Conservation (phyloP, 2,329 filamentous ascomycete genomes). For the Fusarium compactum region DNA sequence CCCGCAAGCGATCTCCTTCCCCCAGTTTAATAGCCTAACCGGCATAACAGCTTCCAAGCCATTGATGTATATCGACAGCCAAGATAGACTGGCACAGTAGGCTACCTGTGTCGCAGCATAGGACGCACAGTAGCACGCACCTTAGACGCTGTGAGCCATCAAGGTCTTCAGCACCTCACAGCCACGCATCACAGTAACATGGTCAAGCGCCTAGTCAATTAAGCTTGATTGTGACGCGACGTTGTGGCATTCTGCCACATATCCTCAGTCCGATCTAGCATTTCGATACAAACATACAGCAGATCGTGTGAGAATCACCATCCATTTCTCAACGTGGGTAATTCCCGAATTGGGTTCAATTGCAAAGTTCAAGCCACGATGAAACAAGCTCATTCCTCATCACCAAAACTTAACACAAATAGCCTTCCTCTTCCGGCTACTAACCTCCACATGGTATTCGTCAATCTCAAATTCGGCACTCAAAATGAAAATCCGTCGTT, state of each 20-base stretch:
- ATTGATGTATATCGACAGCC: fast-evolving
- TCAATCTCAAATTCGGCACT: constrained; percentile 11
- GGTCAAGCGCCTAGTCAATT: background rate
- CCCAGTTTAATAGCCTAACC: background rate
- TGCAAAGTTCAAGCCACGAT: too few relatives aligned
- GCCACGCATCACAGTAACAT: background rate
- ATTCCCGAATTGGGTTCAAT: too few relatives aligned
- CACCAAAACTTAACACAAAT: background rate
- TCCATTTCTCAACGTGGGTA: too few relatives aligned
- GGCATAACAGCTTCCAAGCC: fast-evolving
- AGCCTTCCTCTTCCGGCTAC: constrained; percentile 9
- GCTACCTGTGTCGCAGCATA: too few relatives aligned
- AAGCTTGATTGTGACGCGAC: background rate
- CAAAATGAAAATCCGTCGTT: background rate
- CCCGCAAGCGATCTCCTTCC: background rate
- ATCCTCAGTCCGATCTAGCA: too few relatives aligned
- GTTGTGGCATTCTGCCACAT: background rate
- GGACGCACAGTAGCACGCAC: background rate
- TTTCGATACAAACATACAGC: background rate
- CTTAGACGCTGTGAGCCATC: background rate
- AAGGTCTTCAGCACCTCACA: background rate
- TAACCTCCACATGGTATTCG: constrained; percentile 1
- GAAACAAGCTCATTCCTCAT: background rate
- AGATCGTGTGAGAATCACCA: background rate
- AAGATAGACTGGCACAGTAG: too few relatives aligned